Base-by-base conservation (phyloP, 352 stramenopile species). In the Phytophthora quininea region DNA sequence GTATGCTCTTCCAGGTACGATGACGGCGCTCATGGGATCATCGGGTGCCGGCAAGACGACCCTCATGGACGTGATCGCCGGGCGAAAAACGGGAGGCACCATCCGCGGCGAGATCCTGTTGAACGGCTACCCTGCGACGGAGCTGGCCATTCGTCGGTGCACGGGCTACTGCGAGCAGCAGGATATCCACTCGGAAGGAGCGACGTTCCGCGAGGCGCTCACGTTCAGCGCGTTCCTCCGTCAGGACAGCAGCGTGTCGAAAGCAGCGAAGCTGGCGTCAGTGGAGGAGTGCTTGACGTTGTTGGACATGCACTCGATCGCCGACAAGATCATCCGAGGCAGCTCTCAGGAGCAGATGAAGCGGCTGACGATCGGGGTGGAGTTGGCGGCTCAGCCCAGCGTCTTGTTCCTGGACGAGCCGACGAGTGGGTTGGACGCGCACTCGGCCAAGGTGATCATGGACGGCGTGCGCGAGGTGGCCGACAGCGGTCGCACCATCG, bases 401-500 rank as follows among this genome's bases (percentile, higher is more conserved):
- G 68, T 97, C 37, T 38, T 98, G 12, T 97, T 98, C 69, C 57
- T 90, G 47, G 91, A 97, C 62, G 88, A 97, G 58, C 90, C 90
- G 2, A 97, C 86, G 29, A 90, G 72, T 61, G 92, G 92, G 10
- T 59, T 98, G 6, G 93, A 98, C 58, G 83, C 80, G 7, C 93
- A 84, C 43, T 88, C 76, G 74, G 96, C 72, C 88, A 97, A 74
- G 57, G 58, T 67, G 4, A 75, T 75, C 52, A 71, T 75, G 67
- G 67, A 75, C 64, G 77, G 94, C 1, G 74, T 97, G 1, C 89
- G 93, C 30, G 93, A 96, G 62, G 80, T 97, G 35, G 89, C 77
- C 2, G 58, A 65, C 29, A 78, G 74, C 30, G 86, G 88, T 3
- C 63, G 77, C 4, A 90, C 79, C 8, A 79, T 98, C 8, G 71